Base-by-base conservation (phyloP, 495 filamentous ascomycete genomes). In the Penicillium argentinense region DNA sequence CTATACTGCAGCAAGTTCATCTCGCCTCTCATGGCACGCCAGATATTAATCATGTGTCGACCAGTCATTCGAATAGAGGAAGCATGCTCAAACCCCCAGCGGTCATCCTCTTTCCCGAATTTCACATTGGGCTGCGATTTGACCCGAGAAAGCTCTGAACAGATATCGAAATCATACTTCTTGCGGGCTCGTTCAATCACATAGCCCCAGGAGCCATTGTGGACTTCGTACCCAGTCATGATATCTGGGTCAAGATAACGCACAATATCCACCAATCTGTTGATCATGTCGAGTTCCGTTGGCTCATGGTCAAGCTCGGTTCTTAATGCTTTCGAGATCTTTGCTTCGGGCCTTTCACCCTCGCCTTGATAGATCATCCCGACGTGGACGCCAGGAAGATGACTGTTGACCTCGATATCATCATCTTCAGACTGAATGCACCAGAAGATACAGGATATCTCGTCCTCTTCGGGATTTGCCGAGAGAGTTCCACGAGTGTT, bases 41-140 rank as follows among this genome's bases (percentile, higher is more conserved):
- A 98, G 39, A 97, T 87, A 53, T 97, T 98, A 67, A 98, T 90
- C 73, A 93, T 87, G 59, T 98, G 93, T 50, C 93, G 82, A 3
- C 93, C 93, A 1, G 91, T 97, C 11, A 98, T 77, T 23, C 79
- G 80, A 53, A 97, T 87, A 2, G 86, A 88, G 4, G 89, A 92
- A 3, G 89, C 91, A 43, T 89, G 88, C 45, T 88, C 91, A 73
- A 91, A 95, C 0, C 91, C 93, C 92, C 93, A 98, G 53, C 79
- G 77, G 61, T 96, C 89, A 40, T 81, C 79, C 9, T 96, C 88
- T 59, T 87, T 92, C 14, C 90, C 90, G 56, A 89, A 89, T 48
- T 83, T 81, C 12, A 89, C 86, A 59, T 87, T 81, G 0, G 87
- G 88, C 51, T 91, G 79, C 9, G 82, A 82, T 54, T 87, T 95